Evolutionary conservation across 202 grass and related monocot genomes (phyloP).

Genomic region (Digitaria exilis): DNA sequence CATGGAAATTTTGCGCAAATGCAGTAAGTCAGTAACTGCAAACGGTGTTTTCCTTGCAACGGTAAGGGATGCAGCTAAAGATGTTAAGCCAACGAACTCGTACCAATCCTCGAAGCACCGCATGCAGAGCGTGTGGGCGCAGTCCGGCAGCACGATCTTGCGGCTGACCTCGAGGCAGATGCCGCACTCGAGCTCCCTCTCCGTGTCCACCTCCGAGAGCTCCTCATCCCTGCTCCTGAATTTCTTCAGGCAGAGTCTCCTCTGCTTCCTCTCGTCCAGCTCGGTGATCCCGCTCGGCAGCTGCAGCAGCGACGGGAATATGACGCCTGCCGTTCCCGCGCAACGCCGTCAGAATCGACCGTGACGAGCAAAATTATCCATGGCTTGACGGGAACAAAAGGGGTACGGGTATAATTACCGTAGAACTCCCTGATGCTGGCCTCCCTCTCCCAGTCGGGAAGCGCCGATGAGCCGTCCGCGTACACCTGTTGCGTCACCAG

Average conservation of each 20-base stretch:
- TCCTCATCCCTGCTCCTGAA: conserved; percentile 40
- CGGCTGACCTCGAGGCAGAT: conserved; percentile 67
- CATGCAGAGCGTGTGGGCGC: conserved; percentile 60
- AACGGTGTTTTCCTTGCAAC: neutral
- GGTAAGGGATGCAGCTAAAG: neutral
- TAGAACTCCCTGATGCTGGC: conserved; percentile 75
- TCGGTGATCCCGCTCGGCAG: conserved; percentile 64
- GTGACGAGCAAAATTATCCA: neutral
- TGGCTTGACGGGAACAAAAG: neutral
- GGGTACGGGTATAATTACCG: conserved; percentile 8
- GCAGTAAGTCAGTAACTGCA: neutral
- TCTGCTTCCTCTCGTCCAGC: conserved; percentile 61
- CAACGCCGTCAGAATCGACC: neutral
- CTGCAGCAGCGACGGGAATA: conserved; percentile 74
- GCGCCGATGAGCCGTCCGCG: conserved; percentile 45
- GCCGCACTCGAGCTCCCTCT: conserved; percentile 79
- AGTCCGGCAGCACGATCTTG: conserved; percentile 70
- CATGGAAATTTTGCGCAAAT: neutral
- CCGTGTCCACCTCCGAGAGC: conserved; percentile 52
- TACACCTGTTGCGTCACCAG: conserved; percentile 49
- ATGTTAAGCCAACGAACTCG: too few species aligned
- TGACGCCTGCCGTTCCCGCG: conserved; percentile 34
- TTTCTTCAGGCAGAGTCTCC: conserved; percentile 45
- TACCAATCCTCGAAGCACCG: conserved; percentile 71
- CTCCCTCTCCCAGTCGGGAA: conserved; percentile 64